Evolutionary conservation across 805 yeast species (phyloP).

Genomic region (Spathaspora girioi): DNA sequence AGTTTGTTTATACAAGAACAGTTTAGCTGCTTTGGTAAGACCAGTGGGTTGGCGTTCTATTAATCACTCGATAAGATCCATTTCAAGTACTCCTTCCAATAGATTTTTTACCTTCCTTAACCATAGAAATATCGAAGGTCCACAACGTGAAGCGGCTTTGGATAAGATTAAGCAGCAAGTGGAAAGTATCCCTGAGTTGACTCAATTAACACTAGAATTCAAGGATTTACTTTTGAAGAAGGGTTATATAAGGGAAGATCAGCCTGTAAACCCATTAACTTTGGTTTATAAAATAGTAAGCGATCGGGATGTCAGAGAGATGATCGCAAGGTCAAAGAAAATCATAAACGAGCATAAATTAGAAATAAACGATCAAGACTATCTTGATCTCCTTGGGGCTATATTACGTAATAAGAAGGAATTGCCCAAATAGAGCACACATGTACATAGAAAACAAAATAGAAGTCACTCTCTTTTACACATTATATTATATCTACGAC

Average conservation of each 20-base stretch:
- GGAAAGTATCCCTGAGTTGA: slow-evolving; percentile 27
- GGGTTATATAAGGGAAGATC: slow-evolving; percentile 25
- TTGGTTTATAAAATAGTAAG: slow-evolving; percentile 34
- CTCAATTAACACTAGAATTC: slow-evolving; percentile 24
- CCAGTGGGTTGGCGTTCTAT: not conserved
- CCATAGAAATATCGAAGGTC: slow-evolving; percentile 7
- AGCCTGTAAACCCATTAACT: slow-evolving; percentile 31
- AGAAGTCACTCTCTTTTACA: not conserved
- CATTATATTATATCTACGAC: not conserved
- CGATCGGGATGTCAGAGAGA: slow-evolving; percentile 31
- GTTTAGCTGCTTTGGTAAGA: not conserved
- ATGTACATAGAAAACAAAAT: slow-evolving; percentile 1
- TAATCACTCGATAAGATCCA: not conserved
- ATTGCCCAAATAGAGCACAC: not conserved
- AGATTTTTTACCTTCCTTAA: slow-evolving; percentile 4
- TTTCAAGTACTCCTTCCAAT: slow-evolving; percentile 3
- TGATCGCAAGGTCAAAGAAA: slow-evolving; percentile 23
- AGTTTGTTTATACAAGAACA: not conserved
- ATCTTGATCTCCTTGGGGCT: slow-evolving; percentile 19
- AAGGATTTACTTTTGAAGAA: slow-evolving; percentile 26
- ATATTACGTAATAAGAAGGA: slow-evolving; percentile 6
- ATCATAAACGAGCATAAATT: slow-evolving; percentile 30
- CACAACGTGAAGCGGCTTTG: slow-evolving; percentile 10
- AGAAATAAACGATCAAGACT: slow-evolving; percentile 28
- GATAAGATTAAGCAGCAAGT: slow-evolving; percentile 12